Base-by-base conservation (phyloP, 1,139 yeast genomes). In the Diutina siamensis region DNA sequence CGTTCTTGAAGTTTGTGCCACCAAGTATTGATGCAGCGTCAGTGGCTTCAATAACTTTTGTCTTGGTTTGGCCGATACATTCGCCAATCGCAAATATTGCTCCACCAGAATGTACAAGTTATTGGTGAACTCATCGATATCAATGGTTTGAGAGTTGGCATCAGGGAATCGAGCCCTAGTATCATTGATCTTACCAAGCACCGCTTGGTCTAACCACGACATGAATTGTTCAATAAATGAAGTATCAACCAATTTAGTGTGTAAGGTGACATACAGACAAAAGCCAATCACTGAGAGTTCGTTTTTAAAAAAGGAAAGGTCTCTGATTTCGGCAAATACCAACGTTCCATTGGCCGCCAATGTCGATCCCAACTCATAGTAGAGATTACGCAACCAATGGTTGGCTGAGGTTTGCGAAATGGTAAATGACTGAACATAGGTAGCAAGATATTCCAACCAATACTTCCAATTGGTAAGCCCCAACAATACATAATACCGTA, bases 371-470 rank as follows among this genome's bases (percentile, higher is more conserved):
- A 38, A 15, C 17, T 38, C 42, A 15, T 21, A 38, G 20, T 15
- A 25, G 13, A 38, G 22, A 17, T 38, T 38, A 10, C 42, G 42
- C n/a, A 66, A 55, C 76, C 76, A 71, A 46, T 60, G 55, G 45
- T 62, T 61, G 2, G 67, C 71, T 2, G 69, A 62, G 20, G 67
- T 62, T 44, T 67, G 65, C 5, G 69, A 60, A 49, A 62, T 64
- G 21, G 51, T 48, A 49, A 66, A 67, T 10, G 68, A 67, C 27
- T 48, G 53, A 20, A 55, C 55, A 46, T 57, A 56, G 38, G 57
- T 50, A 27, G 48, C 49, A 45, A 70, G 57, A 50, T 61, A 70
- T 15, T 62, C 65, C 18, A 54, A 50, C 71, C 74, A 69, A 32
- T 60, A 51, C 19, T 57, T 52, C 44, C 52, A 50, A 22, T 58